Percentiles rank a stretch among this genome's conserved stretches.
phyloP scores from a whole-genome alignment of 2,329 filamentous ascomycete genomes.

The Trichoderma guizhouense region DNA sequence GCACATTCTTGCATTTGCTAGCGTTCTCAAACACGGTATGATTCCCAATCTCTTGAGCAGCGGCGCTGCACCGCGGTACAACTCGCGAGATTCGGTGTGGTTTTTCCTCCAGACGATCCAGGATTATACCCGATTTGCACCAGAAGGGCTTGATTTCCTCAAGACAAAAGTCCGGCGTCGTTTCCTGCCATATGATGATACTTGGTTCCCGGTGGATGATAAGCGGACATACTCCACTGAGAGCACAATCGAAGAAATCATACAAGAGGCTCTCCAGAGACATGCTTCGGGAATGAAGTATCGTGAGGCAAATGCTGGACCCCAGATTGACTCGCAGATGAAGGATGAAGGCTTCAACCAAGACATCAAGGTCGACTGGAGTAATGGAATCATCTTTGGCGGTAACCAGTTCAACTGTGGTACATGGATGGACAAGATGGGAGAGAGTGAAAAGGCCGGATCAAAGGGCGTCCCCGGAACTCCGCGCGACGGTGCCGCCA shows the following conservation, averaged over 20 bases:
- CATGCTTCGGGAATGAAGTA: slow-evolving; percentile 90
- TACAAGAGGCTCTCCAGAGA: slow-evolving; percentile 89
- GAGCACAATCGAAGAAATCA: slow-evolving; percentile 81
- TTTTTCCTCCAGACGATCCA: slow-evolving; percentile 97
- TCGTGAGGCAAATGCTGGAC: slow-evolving; percentile 89
- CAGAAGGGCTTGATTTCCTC: slow-evolving; percentile 70
- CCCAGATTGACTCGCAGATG: slow-evolving; percentile 89
- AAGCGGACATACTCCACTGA: slow-evolving; percentile 78
- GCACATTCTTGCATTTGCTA: slow-evolving; percentile 92
- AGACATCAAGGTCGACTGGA: slow-evolving; percentile 90
- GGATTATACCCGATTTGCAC: slow-evolving; percentile 80
- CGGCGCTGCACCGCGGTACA: slow-evolving; percentile 84
- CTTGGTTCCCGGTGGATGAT: slow-evolving; percentile 83
- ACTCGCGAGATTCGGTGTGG: slow-evolving; percentile 94
- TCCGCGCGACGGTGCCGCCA: slow-evolving; percentile 90
- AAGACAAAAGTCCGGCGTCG: slow-evolving; percentile 75
- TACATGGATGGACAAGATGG: slow-evolving; percentile 99
- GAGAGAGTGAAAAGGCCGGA: slow-evolving; percentile 86
- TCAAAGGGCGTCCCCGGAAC: slow-evolving; percentile 94
- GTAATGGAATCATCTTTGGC: slow-evolving; percentile 80
- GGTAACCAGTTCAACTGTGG: slow-evolving; percentile 94
- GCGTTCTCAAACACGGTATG: slow-evolving; percentile 97
- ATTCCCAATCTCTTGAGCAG: slow-evolving; percentile 90
- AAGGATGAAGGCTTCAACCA: slow-evolving; percentile 87
- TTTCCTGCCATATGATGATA: slow-evolving; percentile 93